Percentiles rank a stretch among this genome's conserved stretches.
Conservation (phyloP, 352 stramenopile species). For the Nothophytophthora sp. region DNA sequence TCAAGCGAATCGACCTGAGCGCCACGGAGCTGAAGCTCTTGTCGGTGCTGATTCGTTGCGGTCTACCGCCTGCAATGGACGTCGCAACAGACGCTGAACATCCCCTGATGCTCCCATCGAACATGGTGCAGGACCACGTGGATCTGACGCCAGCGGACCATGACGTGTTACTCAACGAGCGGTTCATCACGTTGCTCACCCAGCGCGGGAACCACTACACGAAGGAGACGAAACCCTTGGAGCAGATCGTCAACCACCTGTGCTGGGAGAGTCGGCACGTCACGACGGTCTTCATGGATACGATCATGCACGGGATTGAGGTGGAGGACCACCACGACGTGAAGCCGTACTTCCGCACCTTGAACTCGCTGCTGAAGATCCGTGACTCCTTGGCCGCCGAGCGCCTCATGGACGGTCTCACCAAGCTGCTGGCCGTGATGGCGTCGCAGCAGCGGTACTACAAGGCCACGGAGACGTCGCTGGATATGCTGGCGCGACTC, state of each 20-base stretch:
- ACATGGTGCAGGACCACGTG: conserved; percentile 73
- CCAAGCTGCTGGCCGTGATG: conserved; percentile 74
- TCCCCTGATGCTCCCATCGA: conserved; percentile 44
- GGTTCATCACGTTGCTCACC: conserved; percentile 75
- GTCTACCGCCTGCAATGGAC: conserved; percentile 74
- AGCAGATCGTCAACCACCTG: conserved; percentile 77
- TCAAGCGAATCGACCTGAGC: conserved; percentile 82
- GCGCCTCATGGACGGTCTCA: conserved; percentile 70
- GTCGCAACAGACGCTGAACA: conserved; percentile 26
- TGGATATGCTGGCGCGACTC: conserved; percentile 86
- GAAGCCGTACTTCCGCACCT: conserved; percentile 88
- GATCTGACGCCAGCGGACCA: conserved; percentile 59
- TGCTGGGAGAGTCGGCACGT: conserved; percentile 77
- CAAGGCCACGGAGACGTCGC: conserved; percentile 84
- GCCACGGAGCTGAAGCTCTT: conserved; percentile 71
- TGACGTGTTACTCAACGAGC: conserved; percentile 71
- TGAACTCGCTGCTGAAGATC: conserved; percentile 81
- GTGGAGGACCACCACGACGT: conserved; percentile 83
- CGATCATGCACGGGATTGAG: conserved; percentile 77
- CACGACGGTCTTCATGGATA: conserved; percentile 58
- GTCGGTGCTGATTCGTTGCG: conserved; percentile 71
- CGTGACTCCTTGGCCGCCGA: conserved; percentile 65
- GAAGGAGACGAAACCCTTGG: conserved; percentile 78
- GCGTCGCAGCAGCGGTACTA: conserved; percentile 86
- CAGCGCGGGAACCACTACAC: conserved; percentile 75